These are phyloP conservation scores for Picea sitchensis DNA, from an alignment of 75 land plant genomes.

Conservation along the genomic window DNA sequence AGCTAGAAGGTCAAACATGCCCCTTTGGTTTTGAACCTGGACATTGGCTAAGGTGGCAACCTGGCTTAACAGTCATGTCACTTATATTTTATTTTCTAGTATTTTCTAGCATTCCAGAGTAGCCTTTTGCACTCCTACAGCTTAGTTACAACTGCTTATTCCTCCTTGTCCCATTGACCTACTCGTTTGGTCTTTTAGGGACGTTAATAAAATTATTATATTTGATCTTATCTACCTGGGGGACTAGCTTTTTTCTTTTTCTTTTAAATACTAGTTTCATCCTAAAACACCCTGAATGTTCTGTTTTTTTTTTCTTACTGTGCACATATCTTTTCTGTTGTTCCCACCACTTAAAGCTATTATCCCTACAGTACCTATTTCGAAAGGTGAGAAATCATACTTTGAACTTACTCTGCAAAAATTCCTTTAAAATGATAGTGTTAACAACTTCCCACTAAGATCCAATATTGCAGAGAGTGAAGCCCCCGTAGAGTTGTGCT, in stretches of 20 bases:
- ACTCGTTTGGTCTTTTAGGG: too few relatives aligned
- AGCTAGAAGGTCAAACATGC: background rate
- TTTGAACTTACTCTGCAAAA: too few relatives aligned
- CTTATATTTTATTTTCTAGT: too few relatives aligned
- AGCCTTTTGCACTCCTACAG: too few relatives aligned
- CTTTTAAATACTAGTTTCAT: background rate
- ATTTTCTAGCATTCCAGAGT: too few relatives aligned
- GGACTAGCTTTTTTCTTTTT: background rate
- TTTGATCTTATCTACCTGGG: background rate
- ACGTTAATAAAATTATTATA: too few relatives aligned
- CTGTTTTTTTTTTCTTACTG: background rate
- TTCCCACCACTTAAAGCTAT: background rate
- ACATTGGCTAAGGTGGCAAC: background rate
- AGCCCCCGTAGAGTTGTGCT: background rate
- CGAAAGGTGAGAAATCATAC: background rate
- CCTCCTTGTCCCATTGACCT: too few relatives aligned
- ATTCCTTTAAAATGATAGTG: background rate
- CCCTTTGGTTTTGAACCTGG: background rate
- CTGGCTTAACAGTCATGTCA: background rate
- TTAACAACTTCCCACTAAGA: background rate
- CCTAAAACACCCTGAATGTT: background rate
- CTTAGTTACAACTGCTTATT: too few relatives aligned
- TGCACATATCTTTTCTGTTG: background rate
- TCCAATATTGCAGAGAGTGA: background rate
- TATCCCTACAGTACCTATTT: background rate